Conservation (phyloP, 805 yeast genomes). For the Alloascoidea africana region DNA sequence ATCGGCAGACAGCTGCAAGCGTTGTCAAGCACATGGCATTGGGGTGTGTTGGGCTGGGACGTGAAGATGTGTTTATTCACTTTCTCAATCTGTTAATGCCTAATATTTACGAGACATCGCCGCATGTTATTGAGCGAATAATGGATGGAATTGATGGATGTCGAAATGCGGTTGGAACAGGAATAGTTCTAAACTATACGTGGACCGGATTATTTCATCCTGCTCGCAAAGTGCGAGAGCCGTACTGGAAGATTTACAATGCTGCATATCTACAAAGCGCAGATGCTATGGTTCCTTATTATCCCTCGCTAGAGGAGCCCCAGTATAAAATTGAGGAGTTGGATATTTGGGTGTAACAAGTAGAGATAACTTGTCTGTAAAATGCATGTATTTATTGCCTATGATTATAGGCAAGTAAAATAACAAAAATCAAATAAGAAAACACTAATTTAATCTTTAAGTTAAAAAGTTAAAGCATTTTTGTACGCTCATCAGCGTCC, state of each 20-base stretch:
- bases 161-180: slow-evolving; percentile 61
- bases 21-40: slow-evolving; percentile 73
- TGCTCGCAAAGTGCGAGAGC: slow-evolving; percentile 68
- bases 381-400: background rate
- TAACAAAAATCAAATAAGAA: too few relatives aligned
- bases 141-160: slow-evolving; percentile 67
- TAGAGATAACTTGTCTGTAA: slow-evolving; percentile 7
- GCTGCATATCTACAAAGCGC: slow-evolving; percentile 55
- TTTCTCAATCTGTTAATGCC: slow-evolving; percentile 73
- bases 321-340: slow-evolving; percentile 32
- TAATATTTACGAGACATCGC: slow-evolving; percentile 85
- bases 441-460: too few relatives aligned
- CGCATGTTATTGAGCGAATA: slow-evolving; percentile 80
- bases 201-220: slow-evolving; percentile 92
- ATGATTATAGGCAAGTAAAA: too few relatives aligned
- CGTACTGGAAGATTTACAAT: slow-evolving; percentile 81
- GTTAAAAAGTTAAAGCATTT: too few relatives aligned
- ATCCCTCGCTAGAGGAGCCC: slow-evolving; percentile 37
- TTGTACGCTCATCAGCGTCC: slow-evolving; percentile 12
- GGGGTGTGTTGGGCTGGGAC: slow-evolving; percentile 59
- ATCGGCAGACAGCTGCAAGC: slow-evolving; percentile 89
- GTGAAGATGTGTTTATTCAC: slow-evolving; percentile 75
- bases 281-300: slow-evolving; percentile 71
- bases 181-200: slow-evolving; percentile 55
- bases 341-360: slow-evolving; percentile 25